Evolutionary conservation across 2,329 filamentous ascomycete genomes (phyloP), one percentile per base, ranked within the genome.

Genomic region (Rhynchosporium graminicola): DNA sequence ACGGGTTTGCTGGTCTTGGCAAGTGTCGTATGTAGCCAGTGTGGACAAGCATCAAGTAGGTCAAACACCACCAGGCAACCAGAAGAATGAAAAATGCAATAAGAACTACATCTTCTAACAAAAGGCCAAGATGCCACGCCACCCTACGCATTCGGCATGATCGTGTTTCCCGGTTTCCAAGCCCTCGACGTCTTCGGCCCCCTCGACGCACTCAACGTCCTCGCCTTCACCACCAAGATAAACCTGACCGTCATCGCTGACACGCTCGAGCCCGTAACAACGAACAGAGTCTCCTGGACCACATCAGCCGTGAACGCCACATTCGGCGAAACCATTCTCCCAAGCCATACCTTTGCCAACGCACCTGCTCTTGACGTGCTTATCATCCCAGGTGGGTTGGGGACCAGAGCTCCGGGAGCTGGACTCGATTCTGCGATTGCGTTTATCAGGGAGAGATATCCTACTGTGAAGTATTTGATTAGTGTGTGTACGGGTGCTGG

Each of bases 401-500:
- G 55, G 4, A 54, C 55, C 2, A 47, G n/a, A 28, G 57, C 57
- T 3, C 50, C 50, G 33, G 50, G 50, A 40, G 26, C 28, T 3
- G 45, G 38, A 29, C 20, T 59, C 3, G 40, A 50, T 40, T 29
- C 45, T 9, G 29, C 7, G 12, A 51, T 59, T 50, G 45, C 31
- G 4, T 59, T 50, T n/a, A 43, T 59, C 10, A 28, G 9, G 46
- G 29, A 36, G 8, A 15, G 38, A 6, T 60, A 46, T 43, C 58
- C 58, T 6, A 42, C 29, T 15, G 36, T 61, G 12, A 26, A 80
- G 65, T 82, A 83, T 66, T 69, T 88, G 13, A 77, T 90, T 48
- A 87, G 85, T 0, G 80, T 91, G 1, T 91, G 88, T 72, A 90
- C 87, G 1, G 88, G 87, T 0, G 79, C 83, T 4, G 80, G 80